These are phyloP conservation scores for Scedosporium minutisporum DNA, from an alignment of 2,329 filamentous ascomycete species.

Conservation along the genomic window DNA sequence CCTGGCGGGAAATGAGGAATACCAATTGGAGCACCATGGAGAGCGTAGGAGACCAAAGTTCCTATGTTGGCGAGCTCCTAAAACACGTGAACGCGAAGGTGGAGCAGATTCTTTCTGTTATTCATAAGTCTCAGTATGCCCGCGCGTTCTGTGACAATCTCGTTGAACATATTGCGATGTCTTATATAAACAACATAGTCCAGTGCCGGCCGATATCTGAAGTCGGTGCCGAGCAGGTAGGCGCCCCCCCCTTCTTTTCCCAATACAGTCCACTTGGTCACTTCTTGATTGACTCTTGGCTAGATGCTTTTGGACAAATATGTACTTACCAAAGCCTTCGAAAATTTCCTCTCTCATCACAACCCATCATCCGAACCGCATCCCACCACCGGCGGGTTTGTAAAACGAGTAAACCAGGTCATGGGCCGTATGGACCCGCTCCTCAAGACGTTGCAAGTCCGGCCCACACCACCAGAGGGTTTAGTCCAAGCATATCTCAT, in stretches of 20 bases:
- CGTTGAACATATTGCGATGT: slow-evolving; percentile 74
- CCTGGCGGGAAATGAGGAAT: slow-evolving; percentile 96
- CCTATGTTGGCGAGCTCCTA: slow-evolving; percentile 77
- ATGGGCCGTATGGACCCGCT: slow-evolving; percentile 85
- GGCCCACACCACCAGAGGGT: slow-evolving; percentile 80
- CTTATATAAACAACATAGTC: slow-evolving; percentile 76
- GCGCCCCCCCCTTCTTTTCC: slow-evolving; percentile 7
- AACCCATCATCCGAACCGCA: slow-evolving; percentile 28
- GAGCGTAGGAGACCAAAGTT: slow-evolving; percentile 83
- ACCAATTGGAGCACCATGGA: slow-evolving; percentile 93
- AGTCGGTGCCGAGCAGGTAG: slow-evolving; percentile 81
- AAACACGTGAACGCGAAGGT: slow-evolving; percentile 61
- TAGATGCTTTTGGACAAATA: slow-evolving; percentile 96
- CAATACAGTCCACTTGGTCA: neutral
- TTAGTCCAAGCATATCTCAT: slow-evolving; percentile 96
- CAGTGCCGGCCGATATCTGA: slow-evolving; percentile 87
- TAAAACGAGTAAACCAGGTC: slow-evolving; percentile 74
- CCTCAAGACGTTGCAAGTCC: slow-evolving; percentile 93
- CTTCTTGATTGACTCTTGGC: slow-evolving; percentile 14
- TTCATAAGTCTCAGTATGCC: slow-evolving; percentile 89
- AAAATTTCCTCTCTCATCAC: slow-evolving; percentile 58
- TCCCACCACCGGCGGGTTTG: slow-evolving; percentile 50
- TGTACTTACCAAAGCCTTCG: slow-evolving; percentile 70
- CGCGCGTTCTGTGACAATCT: slow-evolving; percentile 91
- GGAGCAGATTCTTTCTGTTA: slow-evolving; percentile 62